Percentiles rank a stretch among this genome's conserved stretches.
Evolutionary conservation across 306 rosid genomes (phyloP).

Genomic region (Ammopiptanthus mongolicus): DNA sequence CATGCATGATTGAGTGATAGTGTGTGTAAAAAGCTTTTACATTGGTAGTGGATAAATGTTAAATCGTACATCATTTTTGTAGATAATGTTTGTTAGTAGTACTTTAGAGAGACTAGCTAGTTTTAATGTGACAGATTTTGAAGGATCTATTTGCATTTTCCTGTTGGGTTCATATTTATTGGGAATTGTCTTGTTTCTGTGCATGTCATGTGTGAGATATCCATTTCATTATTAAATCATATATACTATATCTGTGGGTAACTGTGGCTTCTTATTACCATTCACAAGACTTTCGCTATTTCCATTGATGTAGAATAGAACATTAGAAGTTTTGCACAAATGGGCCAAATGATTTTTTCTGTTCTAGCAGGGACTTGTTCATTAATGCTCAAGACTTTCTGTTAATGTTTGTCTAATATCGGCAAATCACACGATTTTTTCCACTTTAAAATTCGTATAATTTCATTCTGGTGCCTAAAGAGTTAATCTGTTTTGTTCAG

Average conservation of each 20-base stretch:
- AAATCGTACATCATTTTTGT: background rate
- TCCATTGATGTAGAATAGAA: background rate
- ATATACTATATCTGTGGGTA: background rate
- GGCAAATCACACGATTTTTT: background rate
- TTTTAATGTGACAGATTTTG: background rate
- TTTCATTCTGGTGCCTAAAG: background rate
- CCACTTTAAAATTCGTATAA: background rate
- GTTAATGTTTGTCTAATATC: no score
- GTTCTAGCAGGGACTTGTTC: background rate
- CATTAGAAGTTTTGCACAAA: background rate
- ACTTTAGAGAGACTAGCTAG: background rate
- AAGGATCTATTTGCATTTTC: background rate
- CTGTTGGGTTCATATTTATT: background rate
- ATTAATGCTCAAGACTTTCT: background rate
- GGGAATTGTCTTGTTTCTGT: background rate
- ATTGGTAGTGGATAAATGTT: background rate
- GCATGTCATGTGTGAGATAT: background rate
- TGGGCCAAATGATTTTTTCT: background rate
- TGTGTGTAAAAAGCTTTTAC: background rate
- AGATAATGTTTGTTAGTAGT: background rate
- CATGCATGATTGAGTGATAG: background rate
- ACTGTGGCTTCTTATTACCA: background rate
- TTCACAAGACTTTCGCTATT: background rate
- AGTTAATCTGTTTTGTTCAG: background rate
- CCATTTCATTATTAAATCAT: background rate